These are phyloP conservation scores for Huntiella abstrusa DNA, from an alignment of 2,329 filamentous ascomycete genomes.

Conservation along the genomic window DNA sequence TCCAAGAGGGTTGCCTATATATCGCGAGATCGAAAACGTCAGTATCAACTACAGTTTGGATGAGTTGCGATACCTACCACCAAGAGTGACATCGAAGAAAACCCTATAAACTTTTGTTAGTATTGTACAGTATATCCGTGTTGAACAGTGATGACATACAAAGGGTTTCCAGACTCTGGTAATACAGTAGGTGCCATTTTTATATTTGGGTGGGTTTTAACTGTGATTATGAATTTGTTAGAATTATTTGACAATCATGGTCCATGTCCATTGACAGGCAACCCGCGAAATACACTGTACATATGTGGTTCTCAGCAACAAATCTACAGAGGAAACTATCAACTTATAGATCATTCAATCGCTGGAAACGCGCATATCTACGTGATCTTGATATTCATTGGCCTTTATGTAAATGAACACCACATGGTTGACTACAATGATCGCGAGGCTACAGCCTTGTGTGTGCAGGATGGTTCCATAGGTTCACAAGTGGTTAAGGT, in stretches of 20 bases:
- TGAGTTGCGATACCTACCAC: slow-evolving; percentile 33
- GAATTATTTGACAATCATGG: neutral
- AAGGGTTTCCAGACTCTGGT: slow-evolving; percentile 27
- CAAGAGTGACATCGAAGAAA: slow-evolving; percentile 64
- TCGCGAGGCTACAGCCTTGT: too few relatives aligned
- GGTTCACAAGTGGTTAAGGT: too few relatives aligned
- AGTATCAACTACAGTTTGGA: neutral
- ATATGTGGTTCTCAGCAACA: neutral
- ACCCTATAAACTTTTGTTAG: slow-evolving; percentile 23
- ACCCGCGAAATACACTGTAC: neutral
- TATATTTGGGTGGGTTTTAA: neutral
- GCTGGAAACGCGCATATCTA: too few relatives aligned
- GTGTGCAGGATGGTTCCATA: too few relatives aligned
- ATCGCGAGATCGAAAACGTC: neutral
- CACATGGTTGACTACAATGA: too few relatives aligned
- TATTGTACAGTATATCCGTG: neutral
- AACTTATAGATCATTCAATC: too few relatives aligned
- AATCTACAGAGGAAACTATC: too few relatives aligned
- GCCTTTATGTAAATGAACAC: too few relatives aligned
- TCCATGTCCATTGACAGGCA: neutral
- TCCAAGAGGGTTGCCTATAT: slow-evolving; percentile 61
- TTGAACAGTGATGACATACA: slow-evolving; percentile 21
- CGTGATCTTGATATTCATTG: too few relatives aligned
- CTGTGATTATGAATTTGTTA: neutral
- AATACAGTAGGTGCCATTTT: slow-evolving; percentile 27